Evolutionary conservation across 352 stramenopile species (phyloP), one percentile per base, ranked within the genome.

Genomic region (Phytophthora cryptogea): DNA sequence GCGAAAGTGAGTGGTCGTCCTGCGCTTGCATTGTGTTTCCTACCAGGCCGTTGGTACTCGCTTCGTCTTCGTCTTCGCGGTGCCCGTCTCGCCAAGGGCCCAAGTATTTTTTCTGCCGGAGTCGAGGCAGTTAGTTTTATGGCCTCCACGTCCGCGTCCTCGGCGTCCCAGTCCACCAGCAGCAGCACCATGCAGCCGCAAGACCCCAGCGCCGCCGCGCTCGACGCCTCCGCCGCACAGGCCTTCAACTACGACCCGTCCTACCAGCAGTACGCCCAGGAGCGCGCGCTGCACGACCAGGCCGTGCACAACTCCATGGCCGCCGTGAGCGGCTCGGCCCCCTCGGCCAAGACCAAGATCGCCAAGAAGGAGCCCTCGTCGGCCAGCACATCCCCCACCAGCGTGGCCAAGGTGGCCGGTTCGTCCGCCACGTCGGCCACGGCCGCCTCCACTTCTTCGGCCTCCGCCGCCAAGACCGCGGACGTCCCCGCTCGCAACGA

Each of bases 111-210:
- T 67, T 71, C 58, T 68, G 43, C 58, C 17, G 61, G 46, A 70
- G 65, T 39, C 49, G 28, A 48, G 50, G 46, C 63, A 85, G 72
- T 76, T 70, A 68, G 63, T 82, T 87, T 82, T 83, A 88, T 88
- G 78, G 72, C 72, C 74, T 81, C 66, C 54, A 56, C 44, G 62
- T 69, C 56, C 64, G 54, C 64, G 67, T 74, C 73, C 69, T 79
- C 73, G 40, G 31, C 47, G 49, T 63, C 64, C 59, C 58, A 66
- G 39, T 54, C 54, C 45, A 39, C 44, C 47, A 46, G 27, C 49
- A 65, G 54, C 53, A 57, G 32, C 57, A 61, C 40, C 60, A 81
- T 70, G 68, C 63, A 73, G 52, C 61, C 56, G 37, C 70, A 78
- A 70, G 62, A 72, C 44, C 30, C 66, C 35, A 56, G 20, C 39